Evolutionary conservation across 108 stramenopile genomes (phyloP), one percentile per base, ranked within the genome.

Genomic region (Cyclotella distinguenda): DNA sequence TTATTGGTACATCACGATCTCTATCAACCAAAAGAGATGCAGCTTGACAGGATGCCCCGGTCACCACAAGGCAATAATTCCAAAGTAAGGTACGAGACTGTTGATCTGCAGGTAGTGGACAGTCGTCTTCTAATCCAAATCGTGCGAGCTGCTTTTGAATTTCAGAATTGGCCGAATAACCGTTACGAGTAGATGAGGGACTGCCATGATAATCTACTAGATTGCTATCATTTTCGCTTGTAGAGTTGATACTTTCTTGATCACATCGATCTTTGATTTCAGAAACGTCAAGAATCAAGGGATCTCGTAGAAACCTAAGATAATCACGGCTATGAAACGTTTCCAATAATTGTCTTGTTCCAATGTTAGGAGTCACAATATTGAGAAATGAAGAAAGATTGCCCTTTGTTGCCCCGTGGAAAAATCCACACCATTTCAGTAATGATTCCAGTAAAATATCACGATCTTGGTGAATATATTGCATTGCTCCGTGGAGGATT

Each of bases 81-180:
- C 72, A 83, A 21, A 83, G 39, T 28, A 55, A 12, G 5, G 55
- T 16, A 27, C 46, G 68, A 21, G 64, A 64, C 18, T 60, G 22
- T 7, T 21, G 18, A 16, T 47, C 48, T 31, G 56, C 49, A 16
- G 82, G 82, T 22, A 79, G 35, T 4, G 78, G 74, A 49, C 82
- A 83, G 33, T 83, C 82, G 49, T 83, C 82, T 44, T 70, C 70
- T 33, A 83, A 59, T 22, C 77, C 77, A 49, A 64, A 67, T 43
- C 12, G 31, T 18, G 78, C 19, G 32, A 45, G 44, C 6, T 10
- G 26, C 12, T 30, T 30, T 36, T 38, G 67, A 32, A 68, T 2
- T 18, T 44, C 38, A 25, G 28, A 7, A 21, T 56, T 21, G 6
- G 47, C 16, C 23, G 26, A 8, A 18, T 31, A 50, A 15, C 26